Conservation (phyloP, 495 filamentous ascomycete species). For the Hypoxylon fragiforme region DNA sequence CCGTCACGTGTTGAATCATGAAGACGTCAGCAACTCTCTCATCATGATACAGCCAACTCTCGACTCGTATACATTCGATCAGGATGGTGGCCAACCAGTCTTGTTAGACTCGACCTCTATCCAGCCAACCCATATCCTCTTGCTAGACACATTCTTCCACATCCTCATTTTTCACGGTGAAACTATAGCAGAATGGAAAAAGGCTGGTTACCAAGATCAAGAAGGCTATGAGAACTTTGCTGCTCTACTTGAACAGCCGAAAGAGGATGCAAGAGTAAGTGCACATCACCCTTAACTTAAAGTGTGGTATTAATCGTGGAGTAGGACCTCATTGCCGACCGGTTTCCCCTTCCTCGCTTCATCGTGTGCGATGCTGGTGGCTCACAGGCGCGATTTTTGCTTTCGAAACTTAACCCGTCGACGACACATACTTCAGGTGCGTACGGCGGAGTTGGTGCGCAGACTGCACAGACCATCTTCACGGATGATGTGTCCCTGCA, state of each 20-base stretch:
- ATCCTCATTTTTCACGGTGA: constrained; percentile 99
- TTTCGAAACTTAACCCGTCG: constrained; percentile 96
- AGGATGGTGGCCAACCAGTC: constrained; percentile 87
- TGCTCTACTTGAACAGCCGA: constrained; percentile 85
- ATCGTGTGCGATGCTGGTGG: constrained; percentile 98
- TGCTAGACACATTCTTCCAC: constrained; percentile 99
- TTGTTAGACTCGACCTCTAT: constrained; percentile 95
- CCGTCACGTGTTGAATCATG: constrained; percentile 93
- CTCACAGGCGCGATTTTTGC: constrained; percentile 94
- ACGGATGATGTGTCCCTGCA: constrained; percentile 98
- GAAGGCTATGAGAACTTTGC: constrained; percentile 98
- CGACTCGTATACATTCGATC: constrained; percentile 95
- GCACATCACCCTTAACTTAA: background rate
- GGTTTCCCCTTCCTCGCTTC: constrained; percentile 96
- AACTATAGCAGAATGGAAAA: constrained; percentile 97
- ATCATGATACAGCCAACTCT: constrained; percentile 99
- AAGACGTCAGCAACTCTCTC: constrained; percentile 94
- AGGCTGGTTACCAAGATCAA: constrained; percentile 97
- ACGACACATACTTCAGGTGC: constrained; percentile 95
- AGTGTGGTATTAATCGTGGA: background rate
- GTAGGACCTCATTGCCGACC: constrained; percentile 96
- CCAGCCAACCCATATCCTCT: constrained; percentile 88
- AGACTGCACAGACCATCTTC: constrained; percentile 97
- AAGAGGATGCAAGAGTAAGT: constrained; percentile 92
- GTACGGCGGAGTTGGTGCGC: constrained; percentile 81